A percentile compares a stretch with the other conserved stretches of the same genome.
These are phyloP conservation scores for Daldinia decipiens DNA, from an alignment of 495 filamentous ascomycete species.

Conservation along the genomic window DNA sequence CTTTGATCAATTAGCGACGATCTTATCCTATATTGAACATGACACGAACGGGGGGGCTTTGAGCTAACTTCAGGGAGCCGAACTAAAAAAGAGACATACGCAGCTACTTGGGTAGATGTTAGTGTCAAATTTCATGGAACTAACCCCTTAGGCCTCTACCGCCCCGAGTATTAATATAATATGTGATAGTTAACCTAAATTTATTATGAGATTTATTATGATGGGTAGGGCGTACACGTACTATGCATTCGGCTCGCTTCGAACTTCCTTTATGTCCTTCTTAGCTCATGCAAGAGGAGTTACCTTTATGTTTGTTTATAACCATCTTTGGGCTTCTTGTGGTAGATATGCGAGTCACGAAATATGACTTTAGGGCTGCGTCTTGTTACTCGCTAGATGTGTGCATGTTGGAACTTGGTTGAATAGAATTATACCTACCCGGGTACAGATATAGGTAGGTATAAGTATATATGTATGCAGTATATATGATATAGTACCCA, in stretches of 20 bases:
- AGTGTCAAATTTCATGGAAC: neutral
- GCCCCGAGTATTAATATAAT: neutral
- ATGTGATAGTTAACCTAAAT: neutral
- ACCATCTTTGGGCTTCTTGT: neutral
- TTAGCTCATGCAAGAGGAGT: neutral
- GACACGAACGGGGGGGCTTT: slow-evolving; percentile 10
- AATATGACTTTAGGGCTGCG: neutral
- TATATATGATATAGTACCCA: too few species aligned
- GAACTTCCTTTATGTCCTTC: neutral
- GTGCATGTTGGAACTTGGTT: neutral
- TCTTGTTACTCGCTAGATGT: neutral
- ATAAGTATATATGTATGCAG: too few species aligned
- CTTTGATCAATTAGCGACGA: slow-evolving; percentile 19
- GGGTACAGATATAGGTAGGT: slow-evolving; percentile 5
- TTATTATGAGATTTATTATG: neutral
- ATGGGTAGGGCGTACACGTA: neutral
- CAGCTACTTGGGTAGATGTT: neutral
- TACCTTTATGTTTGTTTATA: neutral
- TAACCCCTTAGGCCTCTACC: neutral
- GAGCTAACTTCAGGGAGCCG: neutral
- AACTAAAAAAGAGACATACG: neutral
- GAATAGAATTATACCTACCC: neutral
- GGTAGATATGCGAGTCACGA: neutral
- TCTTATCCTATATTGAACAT: slow-evolving; percentile 25
- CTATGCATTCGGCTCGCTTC: neutral